These are phyloP conservation scores for Rosa persica DNA, from an alignment of 306 rosid species.

Conservation along the genomic window DNA sequence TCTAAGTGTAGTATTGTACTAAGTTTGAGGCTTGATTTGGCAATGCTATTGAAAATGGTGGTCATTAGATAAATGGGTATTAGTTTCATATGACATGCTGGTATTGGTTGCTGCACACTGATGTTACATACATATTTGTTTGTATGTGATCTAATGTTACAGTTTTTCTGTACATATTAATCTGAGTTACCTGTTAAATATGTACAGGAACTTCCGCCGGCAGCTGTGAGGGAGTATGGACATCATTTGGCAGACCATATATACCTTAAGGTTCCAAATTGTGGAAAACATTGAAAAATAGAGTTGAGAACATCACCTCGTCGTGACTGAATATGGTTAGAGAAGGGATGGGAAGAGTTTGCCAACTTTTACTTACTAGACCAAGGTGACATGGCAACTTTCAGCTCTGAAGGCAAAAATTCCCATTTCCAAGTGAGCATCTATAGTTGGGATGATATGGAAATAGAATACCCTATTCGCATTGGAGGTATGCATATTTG, in stretches of 20 bases:
- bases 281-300: background rate
- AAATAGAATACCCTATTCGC: background rate
- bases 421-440: background rate
- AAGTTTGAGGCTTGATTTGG: background rate
- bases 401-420: background rate
- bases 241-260: background rate
- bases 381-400: background rate
- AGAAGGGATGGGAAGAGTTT: background rate
- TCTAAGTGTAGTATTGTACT: background rate
- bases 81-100: background rate
- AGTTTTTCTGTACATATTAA: background rate
- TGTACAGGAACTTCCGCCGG: background rate
- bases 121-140: background rate
- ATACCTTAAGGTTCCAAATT: background rate
- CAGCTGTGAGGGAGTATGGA: background rate
- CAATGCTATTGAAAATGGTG: background rate
- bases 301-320: background rate
- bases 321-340: background rate
- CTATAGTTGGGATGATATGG: slow-evolving; percentile 1
- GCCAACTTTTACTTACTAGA: background rate
- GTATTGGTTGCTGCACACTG: background rate
- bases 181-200: background rate
- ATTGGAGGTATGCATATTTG: background rate
- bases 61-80: background rate
- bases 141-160: background rate